These are phyloP conservation scores for Tremellales sp. DNA, from an alignment of 1,284 basidiomycete species.

Conservation along the genomic window DNA sequence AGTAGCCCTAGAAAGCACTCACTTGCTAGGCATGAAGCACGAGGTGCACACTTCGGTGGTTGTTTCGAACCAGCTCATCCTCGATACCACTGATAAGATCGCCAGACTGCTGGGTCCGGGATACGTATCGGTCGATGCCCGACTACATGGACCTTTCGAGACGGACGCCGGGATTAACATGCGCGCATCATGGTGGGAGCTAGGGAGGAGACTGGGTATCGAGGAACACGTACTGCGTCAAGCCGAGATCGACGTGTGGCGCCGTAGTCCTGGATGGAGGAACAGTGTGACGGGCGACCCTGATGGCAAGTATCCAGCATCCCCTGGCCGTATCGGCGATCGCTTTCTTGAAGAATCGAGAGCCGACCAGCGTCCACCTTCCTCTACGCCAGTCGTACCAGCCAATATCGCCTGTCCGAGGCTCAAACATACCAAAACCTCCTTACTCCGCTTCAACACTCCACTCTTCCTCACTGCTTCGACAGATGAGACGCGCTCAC, in stretches of 20 bases:
- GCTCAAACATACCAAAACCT: neutral
- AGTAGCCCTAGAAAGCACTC: slow-evolving; percentile 52
- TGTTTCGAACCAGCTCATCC: slow-evolving; percentile 54
- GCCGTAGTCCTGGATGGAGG: slow-evolving; percentile 1
- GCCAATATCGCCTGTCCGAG: slow-evolving; percentile 3
- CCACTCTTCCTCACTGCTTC: slow-evolving; percentile 5
- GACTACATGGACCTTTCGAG: neutral
- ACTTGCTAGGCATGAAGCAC: slow-evolving; percentile 49
- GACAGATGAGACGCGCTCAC: neutral
- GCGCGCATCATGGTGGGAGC: slow-evolving; percentile 2
- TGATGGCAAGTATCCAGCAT: neutral
- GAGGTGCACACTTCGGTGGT: slow-evolving; percentile 56
- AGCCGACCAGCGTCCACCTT: too few species aligned
- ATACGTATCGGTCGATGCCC: slow-evolving; percentile 1
- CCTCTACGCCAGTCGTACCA: too few species aligned
- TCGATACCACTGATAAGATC: slow-evolving; percentile 41
- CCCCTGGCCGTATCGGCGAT: neutral
- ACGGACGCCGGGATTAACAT: slow-evolving; percentile 4
- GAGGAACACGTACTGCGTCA: neutral
- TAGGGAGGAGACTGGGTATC: slow-evolving; percentile 1
- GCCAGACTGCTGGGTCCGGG: neutral
- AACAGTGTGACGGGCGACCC: neutral
- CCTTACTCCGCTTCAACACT: neutral
- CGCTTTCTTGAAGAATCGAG: too few species aligned
- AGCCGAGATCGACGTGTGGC: slow-evolving; percentile 2